These are phyloP conservation scores for Solanum pinnatisectum DNA, from an alignment of 257 asterid genomes.

Conservation along the genomic window DNA sequence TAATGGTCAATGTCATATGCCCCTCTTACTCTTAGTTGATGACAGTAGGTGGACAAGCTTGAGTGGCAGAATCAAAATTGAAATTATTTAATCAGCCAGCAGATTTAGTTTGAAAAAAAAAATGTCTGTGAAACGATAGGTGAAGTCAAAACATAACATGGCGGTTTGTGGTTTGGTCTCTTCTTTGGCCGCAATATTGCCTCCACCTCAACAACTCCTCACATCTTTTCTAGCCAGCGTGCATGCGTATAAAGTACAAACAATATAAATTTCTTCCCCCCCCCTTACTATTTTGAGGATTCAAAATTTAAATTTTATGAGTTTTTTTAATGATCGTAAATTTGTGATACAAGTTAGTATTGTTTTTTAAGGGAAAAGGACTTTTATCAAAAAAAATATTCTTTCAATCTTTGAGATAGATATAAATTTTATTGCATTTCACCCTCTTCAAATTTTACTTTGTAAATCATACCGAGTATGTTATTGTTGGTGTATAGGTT, in stretches of 20 bases:
- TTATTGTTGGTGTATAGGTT: no score
- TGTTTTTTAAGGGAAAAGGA: rapidly evolving
- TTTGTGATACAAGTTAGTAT: no score
- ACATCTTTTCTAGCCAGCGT: slow-evolving; percentile 18
- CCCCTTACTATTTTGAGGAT: neutral
- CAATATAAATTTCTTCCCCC: neutral
- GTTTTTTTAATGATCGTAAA: no score
- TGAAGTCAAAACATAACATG: neutral
- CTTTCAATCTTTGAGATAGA: neutral
- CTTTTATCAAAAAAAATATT: no score
- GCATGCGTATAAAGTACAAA: slow-evolving; percentile 13
- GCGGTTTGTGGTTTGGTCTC: neutral
- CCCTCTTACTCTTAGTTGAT: neutral
- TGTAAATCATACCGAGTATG: no score
- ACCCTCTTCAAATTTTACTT: no score
- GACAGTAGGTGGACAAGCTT: neutral
- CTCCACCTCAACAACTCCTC: slow-evolving; percentile 16
- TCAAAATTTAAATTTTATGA: no score
- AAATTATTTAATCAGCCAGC: neutral
- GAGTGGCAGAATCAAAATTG: neutral
- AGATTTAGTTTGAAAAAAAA: neutral
- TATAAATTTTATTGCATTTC: rapidly evolving
- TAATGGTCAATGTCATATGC: neutral
- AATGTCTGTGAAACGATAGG: neutral
- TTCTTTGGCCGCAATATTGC: slow-evolving; percentile 3